A percentile compares a stretch with the other conserved stretches of the same genome.
These are phyloP conservation scores for Myxozyma kluyveri DNA, from an alignment of 805 yeast species.

Conservation along the genomic window DNA sequence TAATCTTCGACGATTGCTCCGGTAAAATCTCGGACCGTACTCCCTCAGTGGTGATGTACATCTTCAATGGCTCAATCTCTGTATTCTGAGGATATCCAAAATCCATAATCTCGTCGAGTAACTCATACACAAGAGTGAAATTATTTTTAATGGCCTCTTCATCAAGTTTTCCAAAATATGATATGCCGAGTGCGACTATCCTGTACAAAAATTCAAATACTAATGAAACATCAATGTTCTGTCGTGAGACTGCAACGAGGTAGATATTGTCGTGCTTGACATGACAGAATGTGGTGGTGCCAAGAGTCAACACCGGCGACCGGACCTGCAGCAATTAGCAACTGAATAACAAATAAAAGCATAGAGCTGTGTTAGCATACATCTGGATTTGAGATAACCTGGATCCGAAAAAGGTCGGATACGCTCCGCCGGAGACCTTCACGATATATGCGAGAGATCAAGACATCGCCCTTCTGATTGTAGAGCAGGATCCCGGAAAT, in stretches of 20 bases:
- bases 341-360: neutral
- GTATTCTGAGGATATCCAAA: conserved; percentile 74
- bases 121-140: conserved; percentile 68
- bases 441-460: conserved; percentile 68
- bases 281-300: conserved; percentile 87
- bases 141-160: conserved; percentile 60
- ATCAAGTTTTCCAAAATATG: conserved; percentile 43
- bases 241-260: conserved; percentile 84
- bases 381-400: conserved; percentile 70
- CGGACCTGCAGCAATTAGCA: conserved; percentile 39
- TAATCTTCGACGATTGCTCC: conserved; percentile 32
- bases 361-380: conserved; percentile 29
- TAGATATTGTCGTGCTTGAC: conserved; percentile 62
- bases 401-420: conserved; percentile 86
- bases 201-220: conserved; percentile 75
- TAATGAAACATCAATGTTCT: conserved; percentile 78
- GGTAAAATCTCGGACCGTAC: conserved; percentile 29
- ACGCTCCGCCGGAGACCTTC: conserved; percentile 76
- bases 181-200: conserved; percentile 53
- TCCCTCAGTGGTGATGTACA: conserved; percentile 40
- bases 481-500: conserved; percentile 78
- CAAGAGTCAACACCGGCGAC: conserved; percentile 77
- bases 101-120: conserved; percentile 72
- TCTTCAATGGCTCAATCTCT: conserved; percentile 48
- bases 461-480: conserved; percentile 77